Evolutionary conservation across 306 rosid genomes (phyloP), one percentile per base, ranked within the genome.

Genomic region (Rosa lucieae): DNA sequence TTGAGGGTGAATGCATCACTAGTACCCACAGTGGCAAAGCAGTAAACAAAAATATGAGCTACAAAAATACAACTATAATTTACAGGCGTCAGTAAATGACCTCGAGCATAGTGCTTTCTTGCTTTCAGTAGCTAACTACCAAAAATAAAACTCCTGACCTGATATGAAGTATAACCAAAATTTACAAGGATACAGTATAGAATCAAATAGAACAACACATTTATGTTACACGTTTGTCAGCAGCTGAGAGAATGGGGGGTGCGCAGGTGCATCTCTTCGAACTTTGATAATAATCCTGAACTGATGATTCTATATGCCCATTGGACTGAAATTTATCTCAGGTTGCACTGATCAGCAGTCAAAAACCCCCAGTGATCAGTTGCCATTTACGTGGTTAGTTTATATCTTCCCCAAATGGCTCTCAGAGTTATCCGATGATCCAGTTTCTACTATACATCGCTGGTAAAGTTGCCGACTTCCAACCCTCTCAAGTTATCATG

Each of bases 221-320:
- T 77, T 82, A 92, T 84, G 76, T 58, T 73, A 84, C 85, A 88
- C 82, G 84, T 73, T 84, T 76, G 78, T 47, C 32, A 65, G 86
- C 83, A 69, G 77, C 78, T 78, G 72, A 9, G 67, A 56, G 61
- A 63, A 79, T 80, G 70, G 29, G 59, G 77, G 39, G 65, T 5
- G 73, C 4, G 21, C 21, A 13, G 44, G 11, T 75, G 79, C 55
- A 75, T 72, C 80, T 53, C 67, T 65, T 56, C 29, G 2, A 18
- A 37, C 56, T 48, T 44, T 46, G 76, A 65, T 46, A 72, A 43
- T 65, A 35, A 61, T 74, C 78, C 79, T 53, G 59, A 32, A 66
- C 51, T 46, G 53, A 75, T 63, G 17, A 40, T 35, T 32, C 61
- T 74, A 21, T 10, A 40, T 56, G 63, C 74, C 43, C 8, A 44